A percentile compares a stretch with the other conserved stretches of the same genome.
Conservation (phyloP, 352 stramenopile species). For the Pythium dissimile region DNA sequence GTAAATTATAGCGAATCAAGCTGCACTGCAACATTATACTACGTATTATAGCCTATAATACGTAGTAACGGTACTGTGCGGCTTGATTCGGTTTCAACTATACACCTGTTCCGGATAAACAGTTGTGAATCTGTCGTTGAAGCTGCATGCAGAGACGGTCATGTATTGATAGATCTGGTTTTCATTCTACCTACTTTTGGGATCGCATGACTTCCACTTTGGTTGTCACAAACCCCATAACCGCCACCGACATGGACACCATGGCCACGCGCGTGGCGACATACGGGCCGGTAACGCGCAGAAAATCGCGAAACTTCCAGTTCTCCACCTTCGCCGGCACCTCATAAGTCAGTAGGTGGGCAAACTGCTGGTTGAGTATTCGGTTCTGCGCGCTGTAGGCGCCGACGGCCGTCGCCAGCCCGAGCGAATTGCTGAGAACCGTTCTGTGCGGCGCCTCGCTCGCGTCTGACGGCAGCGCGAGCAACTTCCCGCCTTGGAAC, state of each 20-base stretch:
- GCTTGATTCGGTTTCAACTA: no score
- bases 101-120: neutral
- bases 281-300: conserved; percentile 56
- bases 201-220: conserved; percentile 38
- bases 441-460: conserved; percentile 39
- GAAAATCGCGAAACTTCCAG: conserved; percentile 68
- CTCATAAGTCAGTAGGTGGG: conserved; percentile 67
- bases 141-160: neutral
- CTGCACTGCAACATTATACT: no score
- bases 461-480: conserved; percentile 35
- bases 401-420: conserved; percentile 29
- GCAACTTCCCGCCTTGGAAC: conserved; percentile 52
- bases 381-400: conserved; percentile 52
- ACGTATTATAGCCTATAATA: no score
- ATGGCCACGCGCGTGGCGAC: conserved; percentile 57
- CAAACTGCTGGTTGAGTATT: conserved; percentile 52
- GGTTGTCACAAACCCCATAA: conserved; percentile 68
- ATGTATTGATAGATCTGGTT: neutral
- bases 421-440: conserved; percentile 31
- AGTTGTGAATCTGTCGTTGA: neutral
- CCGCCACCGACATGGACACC: conserved; percentile 58
- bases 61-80: no score
- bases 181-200: conserved; percentile 13
- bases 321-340: conserved; percentile 62
- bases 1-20: no score